Base-by-base conservation (phyloP, 2,329 filamentous ascomycete genomes). In the Paecilomyces dactylethromorphus region DNA sequence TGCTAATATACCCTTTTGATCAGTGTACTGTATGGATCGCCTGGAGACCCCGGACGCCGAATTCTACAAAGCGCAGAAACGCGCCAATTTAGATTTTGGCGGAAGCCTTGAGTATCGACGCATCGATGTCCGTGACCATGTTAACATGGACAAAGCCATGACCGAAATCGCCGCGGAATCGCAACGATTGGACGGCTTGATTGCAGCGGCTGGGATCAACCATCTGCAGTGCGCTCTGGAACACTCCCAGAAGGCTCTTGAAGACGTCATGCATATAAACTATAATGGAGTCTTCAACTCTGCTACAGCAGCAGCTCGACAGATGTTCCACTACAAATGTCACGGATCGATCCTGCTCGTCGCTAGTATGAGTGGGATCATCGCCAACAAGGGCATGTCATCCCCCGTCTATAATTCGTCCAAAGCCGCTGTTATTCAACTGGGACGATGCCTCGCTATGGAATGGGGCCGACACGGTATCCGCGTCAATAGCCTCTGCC, bases 401-500 rank as follows among this genome's bases (percentile, higher is more conserved):
- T 71, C 65, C 5, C 70, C 74, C 3, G 71, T 76, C 0, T 84
- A 84, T 70, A 84, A 83, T 65, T 74, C 79, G 0, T 82, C 79
- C 59, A 84, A 84, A 69, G 77, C 81, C 0, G 82, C 79, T 0
- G 78, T 84, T 2, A 77, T 81, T 50, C 81, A 84, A 64, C 73
- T 84, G 1, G 72, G 74, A 1, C 75, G 81, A 24, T 80, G 74
- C 10, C 69, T 84, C 29, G 79, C 82, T 0, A 81, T 81, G 63
- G 82, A 84, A 67, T 84, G 76, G 81, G 80, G 74, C 54, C 74
- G 73, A 29, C 72, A 74, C 68, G 73, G 79, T 0, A 83, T 84
- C 54, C 73, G 81, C 1, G 82, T 84, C 12, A 84, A 84, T 63
- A 79, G 76, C 18, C 64, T 84, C 21, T 81, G 77, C 60, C 81